phyloP scores from a whole-genome alignment of 2,329 filamentous ascomycete species.

The Iodosphaeria phyllophila region DNA sequence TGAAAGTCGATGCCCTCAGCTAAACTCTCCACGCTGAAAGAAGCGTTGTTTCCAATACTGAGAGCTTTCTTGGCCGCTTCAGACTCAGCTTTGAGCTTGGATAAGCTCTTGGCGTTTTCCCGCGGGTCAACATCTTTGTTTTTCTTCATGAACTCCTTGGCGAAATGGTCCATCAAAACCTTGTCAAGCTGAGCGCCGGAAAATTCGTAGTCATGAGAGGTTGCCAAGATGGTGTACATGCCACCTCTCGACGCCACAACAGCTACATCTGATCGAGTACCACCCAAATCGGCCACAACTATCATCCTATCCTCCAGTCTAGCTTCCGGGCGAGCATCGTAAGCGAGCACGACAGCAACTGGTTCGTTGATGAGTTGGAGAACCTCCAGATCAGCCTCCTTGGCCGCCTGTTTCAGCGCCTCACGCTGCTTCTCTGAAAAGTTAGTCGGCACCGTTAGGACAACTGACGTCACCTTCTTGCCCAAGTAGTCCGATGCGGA shows the following conservation, averaged over 20 bases:
- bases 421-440: constrained; percentile 75
- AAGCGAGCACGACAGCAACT: constrained; percentile 71
- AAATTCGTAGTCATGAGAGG: constrained; percentile 88
- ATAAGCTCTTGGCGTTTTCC: constrained; percentile 60
- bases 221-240: constrained; percentile 90
- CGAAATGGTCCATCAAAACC: constrained; percentile 85
- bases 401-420: constrained; percentile 59
- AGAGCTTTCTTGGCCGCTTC: constrained; percentile 87
- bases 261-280: constrained; percentile 78
- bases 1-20: constrained; percentile 81
- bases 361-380: constrained; percentile 89
- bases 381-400: constrained; percentile 67
- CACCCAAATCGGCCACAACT: constrained; percentile 83
- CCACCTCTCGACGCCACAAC: constrained; percentile 82
- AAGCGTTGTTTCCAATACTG: constrained; percentile 71
- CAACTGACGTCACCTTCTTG: constrained; percentile 84
- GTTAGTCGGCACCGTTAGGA: constrained; percentile 87
- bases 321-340: constrained; percentile 69
- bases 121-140: constrained; percentile 70
- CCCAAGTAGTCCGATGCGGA: constrained; percentile 86
- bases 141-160: constrained; percentile 98
- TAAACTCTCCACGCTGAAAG: constrained; percentile 83
- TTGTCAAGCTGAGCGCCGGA: constrained; percentile 74
- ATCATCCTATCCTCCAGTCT: constrained; percentile 69
- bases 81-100: constrained; percentile 82